Evolutionary conservation across 169 alveolate species (phyloP), one percentile per base, ranked within the genome.

Genomic region (Babesia microti): DNA sequence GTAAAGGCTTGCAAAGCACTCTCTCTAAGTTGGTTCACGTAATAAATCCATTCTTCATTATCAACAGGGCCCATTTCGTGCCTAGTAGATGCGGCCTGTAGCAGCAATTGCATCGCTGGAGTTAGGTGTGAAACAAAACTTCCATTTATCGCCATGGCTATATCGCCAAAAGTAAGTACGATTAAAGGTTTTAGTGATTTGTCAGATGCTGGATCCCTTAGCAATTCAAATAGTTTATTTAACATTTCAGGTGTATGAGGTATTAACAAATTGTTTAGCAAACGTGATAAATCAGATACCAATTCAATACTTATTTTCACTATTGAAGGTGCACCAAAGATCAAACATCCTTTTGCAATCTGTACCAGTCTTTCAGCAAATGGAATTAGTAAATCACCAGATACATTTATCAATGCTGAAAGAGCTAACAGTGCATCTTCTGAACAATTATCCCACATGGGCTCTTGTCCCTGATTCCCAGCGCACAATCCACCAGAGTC

Each of bases 41-140:
- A 87, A 75, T 76, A 78, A 26, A 83, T 52, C 93, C 93, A 87
- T 44, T 87, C 95, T 52, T 85, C 95, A 71, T 74, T 87, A 33
- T 80, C 87, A 26, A 69, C 58, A 3, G 93, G 89, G 18, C 92
- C 93, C 41, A 84, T 78, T 11, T 71, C 87, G 43, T 72, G 80
- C 17, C 84, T 57, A 7, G 91, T 85, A 42, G 65, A 50, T 5
- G 93, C 84, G 6, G 95, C 91, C 52, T 84, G 91, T 40, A 71
- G 73, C 34, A 87, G 68, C 27, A 87, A 44, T 42, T 68, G 75
- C 63, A 84, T 72, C 32, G 87, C 56, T 45, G 79, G 69, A 39
- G 72, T 76, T 44, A 82, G 63, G 65, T 61, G 81, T 6, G 60
- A 72, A 29, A 73, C 46, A 45, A 84, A 85, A 19, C 43, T 72